A percentile compares a stretch with the other conserved stretches of the same genome.
These are phyloP conservation scores for Populus tremula DNA, from an alignment of 345 rosid genomes.

Conservation along the genomic window DNA sequence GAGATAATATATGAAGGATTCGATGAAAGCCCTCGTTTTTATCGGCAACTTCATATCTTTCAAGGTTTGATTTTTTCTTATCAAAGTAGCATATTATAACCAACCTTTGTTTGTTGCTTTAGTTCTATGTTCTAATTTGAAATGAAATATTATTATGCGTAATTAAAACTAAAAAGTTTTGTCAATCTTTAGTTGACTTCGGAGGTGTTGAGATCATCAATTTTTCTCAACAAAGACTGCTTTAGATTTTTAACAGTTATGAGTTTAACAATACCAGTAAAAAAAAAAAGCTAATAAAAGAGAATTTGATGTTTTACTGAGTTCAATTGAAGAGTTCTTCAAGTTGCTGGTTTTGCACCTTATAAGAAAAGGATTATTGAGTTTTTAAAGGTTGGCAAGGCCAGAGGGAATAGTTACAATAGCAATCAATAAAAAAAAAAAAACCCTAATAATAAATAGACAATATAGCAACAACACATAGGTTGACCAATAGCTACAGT, in stretches of 20 bases:
- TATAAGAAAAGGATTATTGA: no score
- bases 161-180: no score
- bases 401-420: no score
- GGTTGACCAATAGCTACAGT: no score
- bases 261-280: constrained; percentile 16
- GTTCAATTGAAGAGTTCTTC: no score
- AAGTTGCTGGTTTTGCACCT: no score
- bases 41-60: constrained; percentile 34
- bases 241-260: constrained; percentile 34
- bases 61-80: constrained; percentile 39
- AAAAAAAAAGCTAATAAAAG: no score
- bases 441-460: no score
- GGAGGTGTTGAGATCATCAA: constrained; percentile 73
- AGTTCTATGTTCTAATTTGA: not conserved
- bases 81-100: not conserved
- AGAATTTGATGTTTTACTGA: no score
- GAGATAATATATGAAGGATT: constrained; percentile 87
- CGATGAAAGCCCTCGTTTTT: constrained; percentile 87
- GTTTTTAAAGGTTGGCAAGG: no score
- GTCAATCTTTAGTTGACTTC: not conserved
- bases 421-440: no score
- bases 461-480: no score
- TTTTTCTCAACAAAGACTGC: constrained; percentile 60
- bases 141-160: not conserved
- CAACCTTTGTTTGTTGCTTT: not conserved